Evolutionary conservation across 2,329 filamentous ascomycete species (phyloP), one percentile per base, ranked within the genome.

Genomic region (Aureobasidium subglaciale): DNA sequence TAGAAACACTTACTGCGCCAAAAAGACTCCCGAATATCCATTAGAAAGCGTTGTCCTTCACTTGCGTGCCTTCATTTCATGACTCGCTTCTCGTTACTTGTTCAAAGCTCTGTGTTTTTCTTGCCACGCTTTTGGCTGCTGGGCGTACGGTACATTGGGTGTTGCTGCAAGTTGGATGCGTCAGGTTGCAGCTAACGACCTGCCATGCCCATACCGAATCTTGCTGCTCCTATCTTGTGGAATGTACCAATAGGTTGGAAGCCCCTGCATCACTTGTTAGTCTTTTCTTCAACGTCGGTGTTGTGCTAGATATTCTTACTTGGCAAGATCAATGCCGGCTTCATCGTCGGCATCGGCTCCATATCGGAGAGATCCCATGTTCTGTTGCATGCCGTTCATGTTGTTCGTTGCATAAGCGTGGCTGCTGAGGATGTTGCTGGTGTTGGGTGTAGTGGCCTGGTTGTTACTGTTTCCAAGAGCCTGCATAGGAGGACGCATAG

Each of bases 221-320:
- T 56, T 11, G 57, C 57, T 24, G 59, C 57, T 35, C 57, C 57
- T 18, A 60, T 60, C 59, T 69, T 67, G 57, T 77, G 75, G 60
- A 75, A 77, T 2, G 70, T 69, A 25, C 74, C 74, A 48, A 77
- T 77, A 30, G 73, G 73, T 59, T 76, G 73, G 64, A 77, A 77
- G 22, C 75, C 75, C 67, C 74, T 77, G 58, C 22, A 30, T 16
- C 8, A 35, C 27, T 46, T 40, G 59, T 59, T 49, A 38, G 56
- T 35, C 2, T 35, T 24, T 15, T 25, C 10, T 15, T 20, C 35
- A 20, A 29, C 15, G 15, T 5, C 37, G n/a, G n/a, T 15, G 13
- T 25, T 10, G 11, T 34, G 4, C n/a, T 29, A 15, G n/a, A n/a
- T n/a, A 18, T 37, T 68, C 73, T 68, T 67, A 77, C 75, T 76